Evolutionary conservation across 129 eudicot genomes (phyloP), one percentile per base, ranked within the genome.

Genomic region (Pseudognaphalium luteoalbum): DNA sequence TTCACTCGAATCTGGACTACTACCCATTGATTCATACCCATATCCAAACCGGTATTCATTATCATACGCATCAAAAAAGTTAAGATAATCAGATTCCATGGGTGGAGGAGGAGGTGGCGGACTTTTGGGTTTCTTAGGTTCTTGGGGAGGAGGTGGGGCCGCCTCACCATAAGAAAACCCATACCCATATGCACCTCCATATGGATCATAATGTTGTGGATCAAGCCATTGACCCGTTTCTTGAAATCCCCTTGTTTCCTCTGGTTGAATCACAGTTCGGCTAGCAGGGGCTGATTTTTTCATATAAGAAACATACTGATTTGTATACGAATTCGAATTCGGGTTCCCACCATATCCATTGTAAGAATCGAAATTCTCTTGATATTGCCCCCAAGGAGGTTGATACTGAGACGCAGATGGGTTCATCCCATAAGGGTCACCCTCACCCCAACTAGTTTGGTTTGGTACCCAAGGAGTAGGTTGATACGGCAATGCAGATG

Each of bases 1-100:
- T 83, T 86, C 96, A 63, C 74, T 81, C 11, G 97, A 94, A 91
- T 94, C 90, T 3, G 99, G 94, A 81, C 99, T 94, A 80, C 97
- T 86, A 33, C 58, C 78, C 83, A 76, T 68, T 20, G 99, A 91
- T 57, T 86, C 90, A 70, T 91, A 81, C 63, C 86, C 93, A 65
- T 84, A 77, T n/a, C 77, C 83, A 34, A 51, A 54, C 37, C 67
- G 50, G 32, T 69, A 85, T 52, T 83, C 87, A 66, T 71, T 72
- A 63, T 85, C 93, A 66, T 76, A 79, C 19, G 25, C 88, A 76
- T 87, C 85, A 85, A 91, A 94, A 21, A 88, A 92, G 82, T 89
- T 91, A 15, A 94, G 78, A 69, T 85, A 91, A 81, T 94, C 99
- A 90, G 94, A 91, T 5, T 72, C 80, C 39, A 86, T 81, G 0